Conservation (phyloP, 1,284 basidiomycete species). For the Puccinia polysora region DNA sequence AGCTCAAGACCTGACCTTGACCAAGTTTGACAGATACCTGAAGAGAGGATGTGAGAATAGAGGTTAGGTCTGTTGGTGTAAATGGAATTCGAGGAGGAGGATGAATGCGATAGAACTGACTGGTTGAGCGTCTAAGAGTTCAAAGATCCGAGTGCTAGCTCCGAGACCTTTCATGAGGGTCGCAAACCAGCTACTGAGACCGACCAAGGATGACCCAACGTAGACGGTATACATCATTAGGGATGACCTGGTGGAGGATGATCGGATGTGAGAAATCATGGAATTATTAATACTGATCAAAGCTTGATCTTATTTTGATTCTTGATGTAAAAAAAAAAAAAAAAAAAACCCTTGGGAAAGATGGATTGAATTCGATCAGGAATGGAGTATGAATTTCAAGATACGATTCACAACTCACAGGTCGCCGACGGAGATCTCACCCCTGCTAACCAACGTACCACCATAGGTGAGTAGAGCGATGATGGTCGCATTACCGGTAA, state of each 20-base stretch:
- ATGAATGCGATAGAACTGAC: slow-evolving; percentile 44
- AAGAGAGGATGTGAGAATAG: slow-evolving; percentile 66
- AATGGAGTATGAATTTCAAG: neutral
- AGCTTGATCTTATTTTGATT: neutral
- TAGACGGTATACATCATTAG: slow-evolving; percentile 89
- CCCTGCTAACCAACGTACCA: slow-evolving; percentile 79
- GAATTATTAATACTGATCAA: too few relatives aligned
- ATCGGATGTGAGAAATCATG: too few relatives aligned
- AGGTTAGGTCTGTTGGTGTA: slow-evolving; percentile 2
- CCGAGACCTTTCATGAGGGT: slow-evolving; percentile 69
- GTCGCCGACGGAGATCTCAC: slow-evolving; percentile 83
- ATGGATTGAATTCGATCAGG: neutral
- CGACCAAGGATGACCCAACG: slow-evolving; percentile 62
- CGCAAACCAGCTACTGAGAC: slow-evolving; percentile 55
- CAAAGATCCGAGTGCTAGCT: slow-evolving; percentile 86
- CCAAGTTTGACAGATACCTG: slow-evolving; percentile 62
- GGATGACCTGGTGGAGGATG: slow-evolving; percentile 56
- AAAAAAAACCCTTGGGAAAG: neutral
- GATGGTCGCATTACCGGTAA: slow-evolving; percentile 90
- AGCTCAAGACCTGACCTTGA: slow-evolving; percentile 52
- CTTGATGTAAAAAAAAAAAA: neutral
- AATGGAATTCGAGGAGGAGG: slow-evolving; percentile 44
- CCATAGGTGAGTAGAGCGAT: slow-evolving; percentile 87
- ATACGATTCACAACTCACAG: slow-evolving; percentile 59
- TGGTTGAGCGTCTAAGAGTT: slow-evolving; percentile 68